These are phyloP conservation scores for Capronia americana DNA, from an alignment of 2,329 filamentous ascomycete genomes.

Conservation along the genomic window DNA sequence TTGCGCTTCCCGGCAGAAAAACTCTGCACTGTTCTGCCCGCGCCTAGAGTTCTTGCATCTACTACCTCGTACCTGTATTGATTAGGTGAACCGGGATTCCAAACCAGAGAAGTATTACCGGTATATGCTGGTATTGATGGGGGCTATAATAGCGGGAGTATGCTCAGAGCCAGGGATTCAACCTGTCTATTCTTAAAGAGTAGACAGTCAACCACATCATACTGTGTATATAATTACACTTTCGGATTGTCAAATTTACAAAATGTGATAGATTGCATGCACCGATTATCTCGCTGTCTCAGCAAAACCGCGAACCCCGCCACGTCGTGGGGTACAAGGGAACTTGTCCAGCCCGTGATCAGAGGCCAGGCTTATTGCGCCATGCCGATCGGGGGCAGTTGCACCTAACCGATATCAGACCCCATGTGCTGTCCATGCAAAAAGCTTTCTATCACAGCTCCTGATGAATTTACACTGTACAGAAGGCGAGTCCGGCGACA, in stretches of 20 bases:
- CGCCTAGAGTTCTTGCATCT: not conserved
- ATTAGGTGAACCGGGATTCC: conserved; percentile 15
- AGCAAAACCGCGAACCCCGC: conserved; percentile 7
- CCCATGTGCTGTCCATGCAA: not conserved
- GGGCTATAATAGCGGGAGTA: not conserved
- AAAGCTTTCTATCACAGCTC: not conserved
- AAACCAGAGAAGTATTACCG: not conserved
- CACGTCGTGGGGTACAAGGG: conserved; percentile 20
- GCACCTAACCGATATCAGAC: conserved; percentile 13
- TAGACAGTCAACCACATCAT: not conserved
- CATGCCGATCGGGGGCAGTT: conserved; percentile 28
- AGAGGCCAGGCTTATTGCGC: conserved; percentile 27
- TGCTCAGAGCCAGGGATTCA: not conserved
- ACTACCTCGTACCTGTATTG: too few species aligned
- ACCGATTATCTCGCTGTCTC: conserved; percentile 20
- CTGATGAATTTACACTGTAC: not conserved
- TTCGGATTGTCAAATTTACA: not conserved
- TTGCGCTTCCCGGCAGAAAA: conserved; percentile 23
- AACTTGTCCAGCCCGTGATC: not conserved
- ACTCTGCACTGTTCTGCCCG: not conserved
- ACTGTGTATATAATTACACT: not conserved
- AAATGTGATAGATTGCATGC: conserved; percentile 9
- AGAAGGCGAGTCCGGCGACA: not conserved
- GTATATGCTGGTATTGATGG: not conserved
- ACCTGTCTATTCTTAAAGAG: not conserved